phyloP scores from a whole-genome alignment of 2,329 filamentous ascomycete species.

The Hysterium pulicare region DNA sequence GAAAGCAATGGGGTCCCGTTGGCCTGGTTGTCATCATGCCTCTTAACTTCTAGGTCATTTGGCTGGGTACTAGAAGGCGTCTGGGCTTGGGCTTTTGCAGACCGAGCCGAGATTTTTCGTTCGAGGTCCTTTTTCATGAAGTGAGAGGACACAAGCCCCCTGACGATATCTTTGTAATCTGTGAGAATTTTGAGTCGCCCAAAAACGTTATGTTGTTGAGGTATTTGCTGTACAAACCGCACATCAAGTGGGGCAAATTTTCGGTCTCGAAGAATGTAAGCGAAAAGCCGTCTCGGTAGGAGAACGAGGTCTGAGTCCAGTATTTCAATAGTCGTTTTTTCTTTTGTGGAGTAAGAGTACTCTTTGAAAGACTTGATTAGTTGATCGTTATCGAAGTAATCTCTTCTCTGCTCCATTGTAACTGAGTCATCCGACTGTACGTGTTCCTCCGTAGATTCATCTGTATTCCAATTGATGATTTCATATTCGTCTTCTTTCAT shows the following conservation, averaged over 20 bases:
- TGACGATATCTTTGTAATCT: constrained; percentile 18
- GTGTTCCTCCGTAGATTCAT: not conserved
- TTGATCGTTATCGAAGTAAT: not conserved
- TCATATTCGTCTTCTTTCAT: too few relatives aligned
- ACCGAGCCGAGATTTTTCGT: too few relatives aligned
- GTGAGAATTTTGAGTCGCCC: constrained; percentile 16
- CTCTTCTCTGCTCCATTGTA: too few relatives aligned
- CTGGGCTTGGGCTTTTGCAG: too few relatives aligned
- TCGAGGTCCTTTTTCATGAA: constrained; percentile 9
- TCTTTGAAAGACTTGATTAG: not conserved
- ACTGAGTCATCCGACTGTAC: not conserved
- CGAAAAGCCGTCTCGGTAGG: constrained; percentile 15
- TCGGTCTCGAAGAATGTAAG: constrained; percentile 20
- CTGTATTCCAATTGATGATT: not conserved
- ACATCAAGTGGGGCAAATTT: constrained; percentile 17
- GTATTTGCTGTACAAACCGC: constrained; percentile 6
- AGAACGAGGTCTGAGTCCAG: constrained; percentile 10
- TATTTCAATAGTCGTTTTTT: not conserved
- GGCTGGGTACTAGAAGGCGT: too few relatives aligned
- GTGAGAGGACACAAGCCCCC: constrained; percentile 15
- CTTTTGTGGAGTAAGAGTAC: too few relatives aligned
- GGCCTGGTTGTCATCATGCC: too few relatives aligned
- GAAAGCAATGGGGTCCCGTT: too few relatives aligned
- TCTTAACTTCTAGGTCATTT: too few relatives aligned
- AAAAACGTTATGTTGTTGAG: not conserved